Percentiles rank a stretch among this genome's conserved stretches.
Conservation (phyloP, 352 stramenopile genomes). For the Globisporangium ultimum region DNA sequence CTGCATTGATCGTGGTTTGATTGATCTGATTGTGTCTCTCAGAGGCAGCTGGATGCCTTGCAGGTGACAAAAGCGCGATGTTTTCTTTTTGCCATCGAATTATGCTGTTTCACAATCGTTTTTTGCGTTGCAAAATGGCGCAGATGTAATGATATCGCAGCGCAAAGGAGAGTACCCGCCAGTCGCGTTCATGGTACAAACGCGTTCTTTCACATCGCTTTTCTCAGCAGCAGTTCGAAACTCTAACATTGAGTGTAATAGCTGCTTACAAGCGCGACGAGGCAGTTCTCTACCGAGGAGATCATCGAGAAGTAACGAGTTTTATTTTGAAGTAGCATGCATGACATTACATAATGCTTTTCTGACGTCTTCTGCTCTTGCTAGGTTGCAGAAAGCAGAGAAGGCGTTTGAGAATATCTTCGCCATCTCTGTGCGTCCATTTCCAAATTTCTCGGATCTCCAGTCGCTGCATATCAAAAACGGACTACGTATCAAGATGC, state of each 20-base stretch:
- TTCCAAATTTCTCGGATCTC: slow-evolving; percentile 38
- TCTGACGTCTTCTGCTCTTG: neutral
- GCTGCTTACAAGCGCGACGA: slow-evolving; percentile 22
- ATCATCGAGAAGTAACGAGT: slow-evolving; percentile 40
- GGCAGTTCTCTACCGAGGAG: slow-evolving; percentile 29
- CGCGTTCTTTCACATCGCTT: neutral
- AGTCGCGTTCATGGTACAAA: slow-evolving; percentile 59
- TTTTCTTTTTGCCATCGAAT: neutral
- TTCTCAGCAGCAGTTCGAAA: neutral
- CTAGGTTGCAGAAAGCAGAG: slow-evolving; percentile 46
- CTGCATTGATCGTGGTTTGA: too few relatives aligned
- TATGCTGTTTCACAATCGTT: neutral
- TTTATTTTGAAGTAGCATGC: neutral
- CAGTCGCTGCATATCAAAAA: slow-evolving; percentile 40
- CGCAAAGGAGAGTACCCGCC: slow-evolving; percentile 61
- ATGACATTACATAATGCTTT: neutral
- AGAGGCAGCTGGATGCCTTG: slow-evolving; percentile 54
- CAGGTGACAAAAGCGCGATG: slow-evolving; percentile 21
- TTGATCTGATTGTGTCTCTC: neutral
- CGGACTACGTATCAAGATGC: slow-evolving; percentile 39
- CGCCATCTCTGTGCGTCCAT: slow-evolving; percentile 42
- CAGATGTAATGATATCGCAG: slow-evolving; percentile 80
- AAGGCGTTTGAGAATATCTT: slow-evolving; percentile 63
- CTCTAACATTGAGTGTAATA: neutral
- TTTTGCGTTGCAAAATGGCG: neutral